Evolutionary conservation across 768 basidiomycete genomes (phyloP).

Genomic region (Tylopilus balloui): DNA sequence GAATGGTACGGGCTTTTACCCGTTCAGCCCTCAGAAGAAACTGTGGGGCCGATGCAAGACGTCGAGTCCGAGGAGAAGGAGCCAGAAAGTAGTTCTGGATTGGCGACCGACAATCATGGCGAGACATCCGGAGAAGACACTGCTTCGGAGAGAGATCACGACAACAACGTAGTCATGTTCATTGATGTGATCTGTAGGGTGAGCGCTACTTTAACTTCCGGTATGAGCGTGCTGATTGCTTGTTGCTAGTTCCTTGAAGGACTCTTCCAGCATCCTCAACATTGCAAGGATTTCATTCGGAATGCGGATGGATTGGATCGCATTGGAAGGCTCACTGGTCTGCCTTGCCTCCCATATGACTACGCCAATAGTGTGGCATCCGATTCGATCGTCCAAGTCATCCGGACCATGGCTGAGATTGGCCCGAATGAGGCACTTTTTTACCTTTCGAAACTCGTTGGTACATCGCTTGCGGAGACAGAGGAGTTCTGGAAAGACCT

Average conservation of each 20-base stretch:
- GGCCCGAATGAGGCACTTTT: constrained; percentile 71
- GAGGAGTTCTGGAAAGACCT: constrained; percentile 63
- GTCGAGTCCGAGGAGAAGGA: constrained; percentile 23
- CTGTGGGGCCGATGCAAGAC: constrained; percentile 50
- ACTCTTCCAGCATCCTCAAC: constrained; percentile 85
- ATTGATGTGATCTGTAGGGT: constrained; percentile 79
- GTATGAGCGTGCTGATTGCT: neutral
- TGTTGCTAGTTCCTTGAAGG: constrained; percentile 79
- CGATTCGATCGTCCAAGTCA: constrained; percentile 82
- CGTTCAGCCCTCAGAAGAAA: constrained; percentile 15
- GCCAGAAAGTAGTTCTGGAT: constrained; percentile 18
- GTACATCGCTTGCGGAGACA: constrained; percentile 64
- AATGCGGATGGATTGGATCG: constrained; percentile 67
- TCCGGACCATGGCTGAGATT: constrained; percentile 85
- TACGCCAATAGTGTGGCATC: constrained; percentile 82
- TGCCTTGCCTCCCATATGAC: constrained; percentile 87
- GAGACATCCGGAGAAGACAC: constrained; percentile 31
- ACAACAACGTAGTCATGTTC: constrained; percentile 72
- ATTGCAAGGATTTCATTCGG: constrained; percentile 86
- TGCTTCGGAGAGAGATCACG: constrained; percentile 49
- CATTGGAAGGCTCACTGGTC: constrained; percentile 70
- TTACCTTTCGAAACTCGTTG: constrained; percentile 66
- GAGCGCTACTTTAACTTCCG: constrained; percentile 24
- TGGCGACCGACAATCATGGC: constrained; percentile 13
- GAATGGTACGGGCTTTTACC: constrained; percentile 63